Percentiles rank a stretch among this genome's conserved stretches.
These are phyloP conservation scores for Ormosia semicastrata DNA, from an alignment of 306 rosid species.

Conservation along the genomic window DNA sequence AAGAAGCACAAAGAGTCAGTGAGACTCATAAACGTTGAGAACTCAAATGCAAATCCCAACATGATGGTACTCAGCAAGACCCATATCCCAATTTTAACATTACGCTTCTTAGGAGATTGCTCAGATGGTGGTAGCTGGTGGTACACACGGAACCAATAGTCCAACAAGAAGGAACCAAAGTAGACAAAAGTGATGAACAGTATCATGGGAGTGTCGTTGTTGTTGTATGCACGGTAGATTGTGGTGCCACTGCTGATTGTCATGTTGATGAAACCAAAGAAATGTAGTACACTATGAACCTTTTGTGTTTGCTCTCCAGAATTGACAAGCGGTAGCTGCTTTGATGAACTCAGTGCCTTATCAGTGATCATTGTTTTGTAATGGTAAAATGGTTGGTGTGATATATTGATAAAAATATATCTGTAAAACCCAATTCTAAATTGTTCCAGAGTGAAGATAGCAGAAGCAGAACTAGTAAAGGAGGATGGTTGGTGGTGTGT, in stretches of 20 bases:
- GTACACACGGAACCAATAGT: constrained; percentile 1
- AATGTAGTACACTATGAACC: not conserved
- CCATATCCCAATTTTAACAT: constrained; percentile 25
- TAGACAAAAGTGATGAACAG: not conserved
- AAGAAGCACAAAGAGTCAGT: not conserved
- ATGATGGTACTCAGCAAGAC: constrained; percentile 18
- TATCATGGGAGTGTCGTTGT: constrained; percentile 11
- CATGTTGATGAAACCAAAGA: constrained; percentile 16
- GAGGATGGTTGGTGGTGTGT: no score
- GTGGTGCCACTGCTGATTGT: not conserved
- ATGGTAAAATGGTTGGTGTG: not conserved
- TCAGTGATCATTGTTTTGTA: no score
- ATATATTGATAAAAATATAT: no score
- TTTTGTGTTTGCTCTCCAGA: not conserved
- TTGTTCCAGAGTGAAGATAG: no score
- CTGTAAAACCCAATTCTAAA: no score
- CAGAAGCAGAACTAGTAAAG: no score
- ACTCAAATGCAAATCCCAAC: constrained; percentile 30
- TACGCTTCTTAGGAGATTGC: not conserved
- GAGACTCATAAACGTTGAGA: constrained; percentile 18
- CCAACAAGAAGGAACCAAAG: constrained; percentile 15
- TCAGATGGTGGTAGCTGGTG: not conserved
- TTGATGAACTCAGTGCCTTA: not conserved
- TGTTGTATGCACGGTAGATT: constrained; percentile 19
- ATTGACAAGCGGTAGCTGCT: not conserved